Conservation (phyloP, 2,329 filamentous ascomycete species). For the Myriosclerotinia duriaeana region DNA sequence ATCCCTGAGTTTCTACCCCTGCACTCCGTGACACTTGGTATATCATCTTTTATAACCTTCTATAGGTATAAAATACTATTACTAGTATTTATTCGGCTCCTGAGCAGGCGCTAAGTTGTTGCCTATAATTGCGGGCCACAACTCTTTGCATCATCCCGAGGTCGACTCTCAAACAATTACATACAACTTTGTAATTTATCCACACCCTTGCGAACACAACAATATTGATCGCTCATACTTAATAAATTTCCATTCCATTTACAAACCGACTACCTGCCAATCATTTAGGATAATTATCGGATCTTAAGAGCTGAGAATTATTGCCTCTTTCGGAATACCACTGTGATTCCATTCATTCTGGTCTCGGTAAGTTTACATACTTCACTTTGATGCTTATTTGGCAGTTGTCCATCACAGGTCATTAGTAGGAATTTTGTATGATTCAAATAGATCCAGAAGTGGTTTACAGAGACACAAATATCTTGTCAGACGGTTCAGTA, state of each 20-base stretch:
- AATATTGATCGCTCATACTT: neutral
- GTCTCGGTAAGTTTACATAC: slow-evolving; percentile 15
- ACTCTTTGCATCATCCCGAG: neutral
- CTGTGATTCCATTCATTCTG: neutral
- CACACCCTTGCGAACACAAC: neutral
- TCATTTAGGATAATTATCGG: neutral
- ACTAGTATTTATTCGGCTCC: too few species aligned
- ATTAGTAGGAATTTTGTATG: neutral
- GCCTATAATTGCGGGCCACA: slow-evolving; percentile 6
- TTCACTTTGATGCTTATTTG: neutral
- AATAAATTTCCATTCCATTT: neutral
- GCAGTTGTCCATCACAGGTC: neutral
- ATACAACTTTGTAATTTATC: too few species aligned
- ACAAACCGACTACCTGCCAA: neutral
- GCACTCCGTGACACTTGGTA: too few species aligned
- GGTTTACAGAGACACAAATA: neutral
- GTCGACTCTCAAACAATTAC: slow-evolving; percentile 1
- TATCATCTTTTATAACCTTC: too few species aligned
- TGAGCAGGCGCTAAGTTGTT: neutral
- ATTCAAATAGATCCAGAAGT: neutral
- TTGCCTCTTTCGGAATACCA: neutral
- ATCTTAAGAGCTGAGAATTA: neutral
- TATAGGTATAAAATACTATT: too few species aligned
- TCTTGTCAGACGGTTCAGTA: neutral
- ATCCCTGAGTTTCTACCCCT: too few species aligned